A percentile compares a stretch with the other conserved stretches of the same genome.
phyloP scores from a whole-genome alignment of 805 yeast species.

The Candida qinlingensis region DNA sequence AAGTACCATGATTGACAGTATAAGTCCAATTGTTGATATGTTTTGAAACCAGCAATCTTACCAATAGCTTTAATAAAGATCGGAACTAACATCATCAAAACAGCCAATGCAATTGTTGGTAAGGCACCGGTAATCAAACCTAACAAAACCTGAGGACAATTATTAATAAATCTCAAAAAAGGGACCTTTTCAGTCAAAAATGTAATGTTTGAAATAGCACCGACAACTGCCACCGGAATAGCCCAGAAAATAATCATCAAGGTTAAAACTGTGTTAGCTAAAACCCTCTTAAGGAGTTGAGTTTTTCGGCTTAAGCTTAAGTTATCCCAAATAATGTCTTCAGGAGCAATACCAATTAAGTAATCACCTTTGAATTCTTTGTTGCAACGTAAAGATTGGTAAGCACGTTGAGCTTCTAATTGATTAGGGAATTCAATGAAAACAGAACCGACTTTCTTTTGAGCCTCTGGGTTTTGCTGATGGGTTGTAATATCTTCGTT shows the following conservation, averaged over 20 bases:
- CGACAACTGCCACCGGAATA: slow-evolving; percentile 96
- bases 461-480: slow-evolving; percentile 49
- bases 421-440: slow-evolving; percentile 67
- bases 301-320: slow-evolving; percentile 50
- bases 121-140: slow-evolving; percentile 86
- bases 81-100: slow-evolving; percentile 85
- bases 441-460: slow-evolving; percentile 57
- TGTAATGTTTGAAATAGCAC: slow-evolving; percentile 83
- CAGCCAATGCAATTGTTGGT: slow-evolving; percentile 75
- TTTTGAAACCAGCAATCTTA: slow-evolving; percentile 62
- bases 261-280: slow-evolving; percentile 61
- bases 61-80: slow-evolving; percentile 77
- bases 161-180: slow-evolving; percentile 70
- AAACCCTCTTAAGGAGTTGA: slow-evolving; percentile 50
- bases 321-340: slow-evolving; percentile 82
- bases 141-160: slow-evolving; percentile 61
- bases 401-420: slow-evolving; percentile 83
- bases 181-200: slow-evolving; percentile 64
- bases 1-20: slow-evolving; percentile 87
- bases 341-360: slow-evolving; percentile 65
- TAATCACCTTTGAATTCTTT: slow-evolving; percentile 36
- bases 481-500: slow-evolving; percentile 56
- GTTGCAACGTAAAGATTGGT: slow-evolving; percentile 64
- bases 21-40: slow-evolving; percentile 66
- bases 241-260: slow-evolving; percentile 85